A percentile compares a stretch with the other conserved stretches of the same genome.
Conservation (phyloP, 169 alveolate genomes). For the Babesia gibsoni region DNA sequence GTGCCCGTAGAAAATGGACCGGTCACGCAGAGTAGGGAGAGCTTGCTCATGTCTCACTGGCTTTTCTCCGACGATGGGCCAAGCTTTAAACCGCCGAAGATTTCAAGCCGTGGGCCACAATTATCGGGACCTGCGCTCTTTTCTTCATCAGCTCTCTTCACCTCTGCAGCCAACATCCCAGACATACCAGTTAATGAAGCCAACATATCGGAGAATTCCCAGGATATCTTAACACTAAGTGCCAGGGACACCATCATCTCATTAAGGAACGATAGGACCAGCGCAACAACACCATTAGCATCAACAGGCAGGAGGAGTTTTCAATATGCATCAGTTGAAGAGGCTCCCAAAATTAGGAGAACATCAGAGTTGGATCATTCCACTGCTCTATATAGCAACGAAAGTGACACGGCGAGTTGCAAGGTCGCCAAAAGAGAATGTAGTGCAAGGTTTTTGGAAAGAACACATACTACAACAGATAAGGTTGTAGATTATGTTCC, state of each 20-base stretch:
- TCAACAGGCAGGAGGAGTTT: not conserved
- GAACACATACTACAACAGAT: not conserved
- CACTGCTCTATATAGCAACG: not conserved
- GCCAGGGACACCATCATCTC: not conserved
- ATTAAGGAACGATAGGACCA: not conserved
- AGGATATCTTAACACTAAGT: too few species aligned
- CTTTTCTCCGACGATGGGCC: conserved; percentile 48
- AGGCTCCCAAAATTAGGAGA: not conserved
- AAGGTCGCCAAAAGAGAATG: not conserved
- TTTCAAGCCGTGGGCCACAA: not conserved
- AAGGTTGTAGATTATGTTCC: not conserved
- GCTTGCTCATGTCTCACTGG: conserved; percentile 42
- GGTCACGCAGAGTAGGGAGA: not conserved
- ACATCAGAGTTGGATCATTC: not conserved
- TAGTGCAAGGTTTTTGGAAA: not conserved
- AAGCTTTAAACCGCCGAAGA: not conserved
- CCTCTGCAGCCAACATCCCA: too few species aligned
- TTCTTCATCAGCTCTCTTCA: not conserved
- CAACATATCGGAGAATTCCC: too few species aligned
- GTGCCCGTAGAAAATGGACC: not conserved
- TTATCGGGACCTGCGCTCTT: not conserved
- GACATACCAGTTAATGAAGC: too few species aligned
- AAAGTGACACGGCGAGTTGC: not conserved
- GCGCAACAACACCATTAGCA: not conserved
- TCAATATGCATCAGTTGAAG: not conserved